phyloP scores from a whole-genome alignment of 2,329 filamentous ascomycete genomes.

The Aspergillus felis region DNA sequence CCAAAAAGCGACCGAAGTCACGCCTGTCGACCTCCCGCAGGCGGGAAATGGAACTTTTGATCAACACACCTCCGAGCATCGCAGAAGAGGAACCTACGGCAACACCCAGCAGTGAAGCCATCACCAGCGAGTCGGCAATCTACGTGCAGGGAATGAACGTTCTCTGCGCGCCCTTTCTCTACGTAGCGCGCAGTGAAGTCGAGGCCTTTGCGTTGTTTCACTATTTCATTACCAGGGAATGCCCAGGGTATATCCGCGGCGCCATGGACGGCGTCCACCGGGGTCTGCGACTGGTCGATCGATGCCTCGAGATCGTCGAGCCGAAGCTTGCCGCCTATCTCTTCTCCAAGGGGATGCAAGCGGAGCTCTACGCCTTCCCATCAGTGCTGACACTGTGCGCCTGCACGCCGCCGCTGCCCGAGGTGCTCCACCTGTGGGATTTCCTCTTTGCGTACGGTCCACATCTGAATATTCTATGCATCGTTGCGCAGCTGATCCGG shows the following conservation, averaged over 20 bases:
- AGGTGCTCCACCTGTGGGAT: constrained; percentile 92
- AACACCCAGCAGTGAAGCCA: constrained; percentile 13
- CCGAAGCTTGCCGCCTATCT: constrained; percentile 81
- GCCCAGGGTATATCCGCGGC: constrained; percentile 88
- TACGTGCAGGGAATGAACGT: constrained; percentile 99
- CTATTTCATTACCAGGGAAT: constrained; percentile 79
- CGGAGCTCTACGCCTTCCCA: constrained; percentile 94
- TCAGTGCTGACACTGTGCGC: constrained; percentile 92
- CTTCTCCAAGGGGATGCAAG: constrained; percentile 79
- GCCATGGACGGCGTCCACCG: constrained; percentile 97
- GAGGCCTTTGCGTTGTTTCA: constrained; percentile 93
- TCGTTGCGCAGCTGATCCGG: constrained; percentile 88
- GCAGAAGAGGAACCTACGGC: constrained; percentile 44
- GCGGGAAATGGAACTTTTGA: constrained; percentile 44
- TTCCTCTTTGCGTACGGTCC: constrained; percentile 95
- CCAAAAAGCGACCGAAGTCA: constrained; percentile 49
- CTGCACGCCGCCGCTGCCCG: constrained; percentile 89
- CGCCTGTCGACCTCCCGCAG: constrained; percentile 42
- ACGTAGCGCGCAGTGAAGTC: constrained; percentile 87
- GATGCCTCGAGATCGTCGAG: constrained; percentile 86
- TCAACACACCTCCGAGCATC: constrained; percentile 36
- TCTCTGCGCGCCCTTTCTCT: constrained; percentile 89
- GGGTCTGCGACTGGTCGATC: constrained; percentile 85
- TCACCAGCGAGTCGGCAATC: constrained; percentile 66
- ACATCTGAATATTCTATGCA: constrained; percentile 92